Conservation (phyloP, 768 basidiomycete species). For the Trametes gibbosa region DNA sequence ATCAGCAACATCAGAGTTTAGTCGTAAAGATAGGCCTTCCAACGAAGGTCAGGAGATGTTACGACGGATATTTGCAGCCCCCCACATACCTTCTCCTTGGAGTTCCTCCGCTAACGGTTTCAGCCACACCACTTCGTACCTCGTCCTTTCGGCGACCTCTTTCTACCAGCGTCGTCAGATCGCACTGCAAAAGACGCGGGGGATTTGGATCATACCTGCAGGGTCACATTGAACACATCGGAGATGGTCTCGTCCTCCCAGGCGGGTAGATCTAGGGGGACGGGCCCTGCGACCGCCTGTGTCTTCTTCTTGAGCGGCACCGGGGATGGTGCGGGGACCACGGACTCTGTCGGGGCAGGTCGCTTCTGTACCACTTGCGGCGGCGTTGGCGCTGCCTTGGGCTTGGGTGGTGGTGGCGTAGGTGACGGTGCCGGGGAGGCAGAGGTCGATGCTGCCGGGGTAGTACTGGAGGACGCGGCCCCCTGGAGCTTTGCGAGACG, state of each 20-base stretch:
- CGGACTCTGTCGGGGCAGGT: constrained; percentile 21
- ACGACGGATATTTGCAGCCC: not conserved
- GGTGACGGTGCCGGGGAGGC: constrained; percentile 36
- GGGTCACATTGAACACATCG: constrained; percentile 71
- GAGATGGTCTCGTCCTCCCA: constrained; percentile 79
- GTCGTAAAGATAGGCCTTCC: constrained; percentile 33
- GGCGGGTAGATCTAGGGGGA: constrained; percentile 49
- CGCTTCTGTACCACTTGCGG: constrained; percentile 28
- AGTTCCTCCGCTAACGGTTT: constrained; percentile 73
- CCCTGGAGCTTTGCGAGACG: constrained; percentile 82
- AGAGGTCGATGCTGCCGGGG: constrained; percentile 37
- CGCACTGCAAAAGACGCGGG: not conserved
- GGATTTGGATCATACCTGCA: constrained; percentile 54
- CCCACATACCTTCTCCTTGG: constrained; percentile 43
- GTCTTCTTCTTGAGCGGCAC: constrained; percentile 50
- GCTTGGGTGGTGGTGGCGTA: constrained; percentile 27
- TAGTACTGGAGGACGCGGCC: constrained; percentile 33
- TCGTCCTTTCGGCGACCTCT: constrained; percentile 54
- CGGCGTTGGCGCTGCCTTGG: constrained; percentile 32
- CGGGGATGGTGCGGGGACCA: constrained; percentile 30
- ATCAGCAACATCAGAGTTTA: constrained; percentile 65
- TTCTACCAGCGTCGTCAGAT: constrained; percentile 39
- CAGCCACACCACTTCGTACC: constrained; percentile 79
- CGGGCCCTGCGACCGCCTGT: constrained; percentile 20
- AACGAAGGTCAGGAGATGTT: not conserved